Percentiles rank a stretch among this genome's conserved stretches.
Evolutionary conservation across 768 basidiomycete genomes (phyloP).

Genomic region (Russula foetens): DNA sequence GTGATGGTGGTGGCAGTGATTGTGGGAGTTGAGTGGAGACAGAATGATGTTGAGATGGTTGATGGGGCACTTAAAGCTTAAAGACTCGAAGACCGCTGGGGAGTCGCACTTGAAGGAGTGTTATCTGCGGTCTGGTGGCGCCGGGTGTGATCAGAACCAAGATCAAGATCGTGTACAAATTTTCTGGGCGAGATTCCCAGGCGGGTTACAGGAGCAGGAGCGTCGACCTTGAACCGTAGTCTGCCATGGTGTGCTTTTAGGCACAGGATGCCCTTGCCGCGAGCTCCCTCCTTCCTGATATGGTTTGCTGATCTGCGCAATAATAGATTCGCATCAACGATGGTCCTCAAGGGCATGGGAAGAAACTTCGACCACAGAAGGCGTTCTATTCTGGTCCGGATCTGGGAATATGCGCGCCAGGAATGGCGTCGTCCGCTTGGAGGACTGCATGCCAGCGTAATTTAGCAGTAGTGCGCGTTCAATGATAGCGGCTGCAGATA

Average conservation of each 20-base stretch:
- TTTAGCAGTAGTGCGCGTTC: slow-evolving; percentile 2
- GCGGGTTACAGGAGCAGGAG: background rate
- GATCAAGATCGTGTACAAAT: background rate
- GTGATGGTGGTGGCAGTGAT: background rate
- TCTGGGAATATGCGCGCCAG: background rate
- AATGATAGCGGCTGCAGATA: slow-evolving; percentile 3
- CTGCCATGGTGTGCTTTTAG: background rate
- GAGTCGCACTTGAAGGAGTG: background rate
- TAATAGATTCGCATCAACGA: background rate
- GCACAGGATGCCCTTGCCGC: background rate
- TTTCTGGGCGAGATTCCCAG: background rate
- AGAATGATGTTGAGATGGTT: background rate
- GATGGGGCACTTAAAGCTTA: background rate
- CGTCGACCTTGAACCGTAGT: background rate
- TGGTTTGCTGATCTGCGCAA: background rate
- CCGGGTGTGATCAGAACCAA: background rate
- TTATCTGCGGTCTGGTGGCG: background rate
- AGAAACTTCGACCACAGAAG: background rate
- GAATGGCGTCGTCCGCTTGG: background rate
- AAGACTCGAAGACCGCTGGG: background rate
- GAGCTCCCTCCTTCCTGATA: background rate
- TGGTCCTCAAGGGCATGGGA: no score
- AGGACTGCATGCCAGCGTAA: background rate
- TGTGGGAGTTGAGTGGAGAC: background rate
- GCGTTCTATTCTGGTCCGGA: background rate